A percentile compares a stretch with the other conserved stretches of the same genome.
Conservation (phyloP, 1,139 yeast species). For the Pichia sp. region DNA sequence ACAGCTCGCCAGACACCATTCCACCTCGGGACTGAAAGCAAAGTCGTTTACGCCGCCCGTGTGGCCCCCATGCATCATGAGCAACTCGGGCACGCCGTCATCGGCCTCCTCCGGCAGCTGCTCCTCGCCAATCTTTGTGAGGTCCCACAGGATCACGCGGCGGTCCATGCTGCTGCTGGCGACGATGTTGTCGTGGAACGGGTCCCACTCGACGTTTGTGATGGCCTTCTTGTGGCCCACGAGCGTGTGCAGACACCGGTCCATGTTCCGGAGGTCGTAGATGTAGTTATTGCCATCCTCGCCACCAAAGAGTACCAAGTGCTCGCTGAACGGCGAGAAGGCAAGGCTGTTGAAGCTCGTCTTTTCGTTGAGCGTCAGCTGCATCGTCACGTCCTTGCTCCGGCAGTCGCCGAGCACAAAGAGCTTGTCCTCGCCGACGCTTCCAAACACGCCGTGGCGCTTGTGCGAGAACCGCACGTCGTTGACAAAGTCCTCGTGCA, state of each 20-base stretch:
- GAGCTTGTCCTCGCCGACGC: constrained; percentile 64
- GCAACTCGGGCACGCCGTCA: constrained; percentile 76
- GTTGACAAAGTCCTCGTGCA: constrained; percentile 59
- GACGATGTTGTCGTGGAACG: constrained; percentile 64
- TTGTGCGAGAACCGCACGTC: constrained; percentile 68
- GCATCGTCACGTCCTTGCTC: constrained; percentile 28
- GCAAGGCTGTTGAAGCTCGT: constrained; percentile 58
- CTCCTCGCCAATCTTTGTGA: constrained; percentile 68
- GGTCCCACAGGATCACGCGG: constrained; percentile 70
- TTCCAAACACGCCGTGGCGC: constrained; percentile 50
- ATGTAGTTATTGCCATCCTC: constrained; percentile 62
- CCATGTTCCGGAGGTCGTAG: constrained; percentile 52
- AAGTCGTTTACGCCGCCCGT: constrained; percentile 71
- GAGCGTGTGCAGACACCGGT: constrained; percentile 55
- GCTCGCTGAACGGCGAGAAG: constrained; percentile 56
- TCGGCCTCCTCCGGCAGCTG: constrained; percentile 74
- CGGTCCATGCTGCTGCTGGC: constrained; percentile 72
- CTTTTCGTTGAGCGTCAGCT: constrained; percentile 34
- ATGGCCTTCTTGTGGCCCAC: constrained; percentile 73
- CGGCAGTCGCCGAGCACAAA: constrained; percentile 44
- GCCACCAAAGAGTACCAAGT: constrained; percentile 64
- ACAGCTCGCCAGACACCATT: constrained; percentile 69
- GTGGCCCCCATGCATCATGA: constrained; percentile 88
- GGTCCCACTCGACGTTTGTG: constrained; percentile 67
- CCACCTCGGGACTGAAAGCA: constrained; percentile 62